Conservation (phyloP, 2,329 filamentous ascomycete genomes). For the Neurospora sp. region DNA sequence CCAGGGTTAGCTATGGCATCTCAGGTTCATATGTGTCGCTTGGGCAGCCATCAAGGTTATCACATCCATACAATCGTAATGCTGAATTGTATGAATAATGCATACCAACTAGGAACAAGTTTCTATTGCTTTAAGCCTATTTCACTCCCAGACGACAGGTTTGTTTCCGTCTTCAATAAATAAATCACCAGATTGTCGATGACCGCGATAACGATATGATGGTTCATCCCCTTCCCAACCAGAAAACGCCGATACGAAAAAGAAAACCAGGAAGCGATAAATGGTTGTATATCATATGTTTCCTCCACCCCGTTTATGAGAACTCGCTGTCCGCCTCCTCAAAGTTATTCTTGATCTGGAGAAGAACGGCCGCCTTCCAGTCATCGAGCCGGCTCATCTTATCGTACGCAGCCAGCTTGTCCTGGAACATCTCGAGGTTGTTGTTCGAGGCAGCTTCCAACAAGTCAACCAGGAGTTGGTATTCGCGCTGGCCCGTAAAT, state of each 20-base stretch:
- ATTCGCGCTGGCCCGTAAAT: constrained; percentile 70
- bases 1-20: constrained; percentile 11
- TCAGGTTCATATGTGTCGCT: background rate
- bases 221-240: background rate
- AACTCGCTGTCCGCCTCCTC: constrained; percentile 41
- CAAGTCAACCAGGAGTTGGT: constrained; percentile 71
- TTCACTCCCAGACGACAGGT: background rate
- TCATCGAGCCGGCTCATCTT: constrained; percentile 90
- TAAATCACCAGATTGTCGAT: background rate
- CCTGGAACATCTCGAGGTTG: constrained; percentile 74
- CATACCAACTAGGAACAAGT: background rate
- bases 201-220: background rate
- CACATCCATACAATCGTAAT: background rate
- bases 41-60: background rate
- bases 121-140: background rate
- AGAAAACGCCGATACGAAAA: constrained; percentile 8
- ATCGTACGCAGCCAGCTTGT: constrained; percentile 82
- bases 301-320: constrained; percentile 16
- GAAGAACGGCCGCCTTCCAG: constrained; percentile 85
- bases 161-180: background rate
- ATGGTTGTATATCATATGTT: background rate
- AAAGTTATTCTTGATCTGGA: constrained; percentile 76
- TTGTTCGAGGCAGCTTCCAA: constrained; percentile 64
- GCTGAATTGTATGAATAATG: background rate
- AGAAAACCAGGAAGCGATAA: background rate